Evolutionary conservation across 345 rosid genomes (phyloP), one percentile per base, ranked within the genome.

Genomic region (Eucalyptus cladocalyx): DNA sequence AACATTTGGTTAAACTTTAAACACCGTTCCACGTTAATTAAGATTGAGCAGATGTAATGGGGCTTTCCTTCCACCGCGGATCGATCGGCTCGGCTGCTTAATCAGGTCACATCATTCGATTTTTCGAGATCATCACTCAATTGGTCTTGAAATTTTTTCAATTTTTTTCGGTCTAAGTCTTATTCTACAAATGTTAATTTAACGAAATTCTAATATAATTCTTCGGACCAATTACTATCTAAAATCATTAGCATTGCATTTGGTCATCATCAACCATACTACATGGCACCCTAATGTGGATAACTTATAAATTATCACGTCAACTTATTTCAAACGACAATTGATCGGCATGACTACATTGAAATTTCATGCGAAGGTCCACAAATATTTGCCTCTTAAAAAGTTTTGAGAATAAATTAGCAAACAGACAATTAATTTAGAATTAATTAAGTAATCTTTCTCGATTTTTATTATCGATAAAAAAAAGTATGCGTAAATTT

Each of bases 241-340:
- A 15, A 65, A 65, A 8, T 67, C 9, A 32, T 16, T 67, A 4
- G 8, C 6, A 2, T 53, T 34, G 2, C 5, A 2, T 9, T 19
- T 0, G 2, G 28, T 7, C 4, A 2, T 69, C 14, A 0, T 10
- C 24, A 3, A 3, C 8, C 4, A 1, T 18, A 11, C 14, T 18
- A 34, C 14, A 0, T 19, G 7, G 2, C 24, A 5, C 26, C 2
- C 0, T 18, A 2, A 34, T 3, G 26, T 69, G 24, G 24, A 34
- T 9, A 15, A 15, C 21, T 67, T 16, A 9, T 67, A 4, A 8
- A 67, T 9, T 0, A 4, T 2, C 13, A 18, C 1, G 8, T 9
- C 7, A 5, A 11, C 2, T 19, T 19, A n/a, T 67, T n/a, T 67
- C 1, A 23, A 2, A 3, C 2, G 1, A 5, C 13, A 69, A 34